Percentiles rank a stretch among this genome's conserved stretches.
These are phyloP conservation scores for Lasiodiplodia citricola DNA, from an alignment of 2,329 filamentous ascomycete genomes.

Conservation along the genomic window DNA sequence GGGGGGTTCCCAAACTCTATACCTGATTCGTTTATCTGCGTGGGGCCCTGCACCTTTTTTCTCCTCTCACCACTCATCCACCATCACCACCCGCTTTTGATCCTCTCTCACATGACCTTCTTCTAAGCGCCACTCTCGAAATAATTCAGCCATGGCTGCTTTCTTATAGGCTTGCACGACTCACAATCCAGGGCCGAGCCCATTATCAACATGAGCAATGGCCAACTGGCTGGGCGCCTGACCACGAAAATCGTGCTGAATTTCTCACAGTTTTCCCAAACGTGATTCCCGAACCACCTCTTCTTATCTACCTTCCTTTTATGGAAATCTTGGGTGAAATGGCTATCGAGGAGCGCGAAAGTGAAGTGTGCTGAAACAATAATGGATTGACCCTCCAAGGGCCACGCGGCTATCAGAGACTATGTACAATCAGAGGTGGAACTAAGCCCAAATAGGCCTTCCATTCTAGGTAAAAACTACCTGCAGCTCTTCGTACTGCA, in stretches of 20 bases:
- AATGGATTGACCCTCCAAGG: too few species aligned
- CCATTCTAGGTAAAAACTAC: too few species aligned
- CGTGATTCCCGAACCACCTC: neutral
- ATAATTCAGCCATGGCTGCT: neutral
- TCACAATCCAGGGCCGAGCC: neutral
- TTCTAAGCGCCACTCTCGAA: too few species aligned
- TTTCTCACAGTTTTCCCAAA: neutral
- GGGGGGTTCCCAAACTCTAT: neutral
- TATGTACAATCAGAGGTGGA: too few species aligned
- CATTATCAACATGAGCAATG: neutral
- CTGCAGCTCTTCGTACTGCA: too few species aligned
- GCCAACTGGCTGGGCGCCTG: neutral
- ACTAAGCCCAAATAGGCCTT: too few species aligned
- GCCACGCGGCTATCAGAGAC: too few species aligned
- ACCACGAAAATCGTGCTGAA: neutral
- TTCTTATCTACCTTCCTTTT: neutral
- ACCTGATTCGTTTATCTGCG: neutral
- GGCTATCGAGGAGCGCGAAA: too few species aligned
- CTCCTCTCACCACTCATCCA: too few species aligned
- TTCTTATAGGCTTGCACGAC: neutral
- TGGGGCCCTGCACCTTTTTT: too few species aligned
- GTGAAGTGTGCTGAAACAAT: too few species aligned
- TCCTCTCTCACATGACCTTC: neutral
- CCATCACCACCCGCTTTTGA: neutral
- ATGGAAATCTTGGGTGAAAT: neutral